Evolutionary conservation across 2,329 filamentous ascomycete species (phyloP).

Genomic region (Fusarium sp.): DNA sequence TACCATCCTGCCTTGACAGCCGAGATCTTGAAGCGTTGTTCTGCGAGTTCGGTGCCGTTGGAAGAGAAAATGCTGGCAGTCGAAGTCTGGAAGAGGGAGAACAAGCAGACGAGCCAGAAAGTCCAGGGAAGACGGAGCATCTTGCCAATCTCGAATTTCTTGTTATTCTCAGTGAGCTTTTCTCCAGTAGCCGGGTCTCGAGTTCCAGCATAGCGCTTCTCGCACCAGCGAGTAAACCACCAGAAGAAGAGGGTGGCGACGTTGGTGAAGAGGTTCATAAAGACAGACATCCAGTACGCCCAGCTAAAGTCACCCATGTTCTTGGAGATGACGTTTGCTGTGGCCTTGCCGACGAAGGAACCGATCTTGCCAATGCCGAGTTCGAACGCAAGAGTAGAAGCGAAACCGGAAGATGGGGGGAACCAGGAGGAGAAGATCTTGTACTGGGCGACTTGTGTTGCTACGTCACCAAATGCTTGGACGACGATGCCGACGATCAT

Average conservation of each 20-base stretch:
- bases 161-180: constrained; percentile 67
- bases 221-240: constrained; percentile 64
- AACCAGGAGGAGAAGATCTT: constrained; percentile 75
- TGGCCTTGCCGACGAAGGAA: constrained; percentile 68
- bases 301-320: constrained; percentile 69
- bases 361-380: constrained; percentile 70
- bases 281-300: constrained; percentile 70
- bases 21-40: constrained; percentile 67
- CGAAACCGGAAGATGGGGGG: constrained; percentile 69
- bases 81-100: constrained; percentile 68
- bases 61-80: constrained; percentile 64
- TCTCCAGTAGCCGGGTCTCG: constrained; percentile 68
- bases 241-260: constrained; percentile 63
- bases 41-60: constrained; percentile 70
- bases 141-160: constrained; percentile 65
- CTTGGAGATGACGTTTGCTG: constrained; percentile 67
- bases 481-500: constrained; percentile 69
- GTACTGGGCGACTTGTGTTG: constrained; percentile 72
- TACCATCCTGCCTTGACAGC: constrained; percentile 70
- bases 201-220: constrained; percentile 57
- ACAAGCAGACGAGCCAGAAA: constrained; percentile 66
- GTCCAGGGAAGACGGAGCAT: constrained; percentile 68
- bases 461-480: constrained; percentile 69
- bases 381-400: constrained; percentile 69
- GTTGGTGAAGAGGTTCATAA: constrained; percentile 74